These are phyloP conservation scores for Zymoseptoria pseudotritici DNA, from an alignment of 2,329 filamentous ascomycete species.

Conservation along the genomic window DNA sequence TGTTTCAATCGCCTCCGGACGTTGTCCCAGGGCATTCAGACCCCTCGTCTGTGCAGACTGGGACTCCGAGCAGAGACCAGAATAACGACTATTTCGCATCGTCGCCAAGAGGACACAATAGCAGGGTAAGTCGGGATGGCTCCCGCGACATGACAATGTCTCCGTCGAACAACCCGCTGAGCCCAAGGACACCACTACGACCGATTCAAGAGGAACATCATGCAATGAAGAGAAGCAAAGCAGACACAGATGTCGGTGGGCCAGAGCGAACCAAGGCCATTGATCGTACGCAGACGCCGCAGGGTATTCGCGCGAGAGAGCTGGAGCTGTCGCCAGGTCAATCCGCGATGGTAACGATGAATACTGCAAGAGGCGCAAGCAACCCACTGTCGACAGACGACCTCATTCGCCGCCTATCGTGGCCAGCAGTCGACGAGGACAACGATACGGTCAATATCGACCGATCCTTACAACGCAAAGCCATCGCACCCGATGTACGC, in stretches of 20 bases:
- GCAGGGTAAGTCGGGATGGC: background rate
- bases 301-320: slow-evolving; percentile 28
- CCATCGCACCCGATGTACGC: slow-evolving; percentile 25
- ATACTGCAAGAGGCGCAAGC: slow-evolving; percentile 12
- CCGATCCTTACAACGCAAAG: slow-evolving; percentile 26
- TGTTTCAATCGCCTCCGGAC: slow-evolving; percentile 39
- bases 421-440: slow-evolving; percentile 40
- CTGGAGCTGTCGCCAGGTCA: slow-evolving; percentile 14
- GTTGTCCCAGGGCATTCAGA: slow-evolving; percentile 6
- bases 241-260: slow-evolving; percentile 35
- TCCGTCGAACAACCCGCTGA: slow-evolving; percentile 14
- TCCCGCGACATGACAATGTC: background rate
- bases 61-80: background rate
- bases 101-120: background rate
- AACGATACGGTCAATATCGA: slow-evolving; percentile 39
- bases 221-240: slow-evolving; percentile 34
- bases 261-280: slow-evolving; percentile 37
- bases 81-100: background rate
- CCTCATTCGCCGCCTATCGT: slow-evolving; percentile 28
- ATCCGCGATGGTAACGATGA: slow-evolving; percentile 4
- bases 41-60: background rate
- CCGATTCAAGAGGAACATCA: slow-evolving; percentile 35
- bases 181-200: slow-evolving; percentile 34
- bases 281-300: slow-evolving; percentile 35
- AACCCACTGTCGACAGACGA: slow-evolving; percentile 28